Evolutionary conservation across 2,329 filamentous ascomycete genomes (phyloP).

Genomic region (Penicillium brasilianum): DNA sequence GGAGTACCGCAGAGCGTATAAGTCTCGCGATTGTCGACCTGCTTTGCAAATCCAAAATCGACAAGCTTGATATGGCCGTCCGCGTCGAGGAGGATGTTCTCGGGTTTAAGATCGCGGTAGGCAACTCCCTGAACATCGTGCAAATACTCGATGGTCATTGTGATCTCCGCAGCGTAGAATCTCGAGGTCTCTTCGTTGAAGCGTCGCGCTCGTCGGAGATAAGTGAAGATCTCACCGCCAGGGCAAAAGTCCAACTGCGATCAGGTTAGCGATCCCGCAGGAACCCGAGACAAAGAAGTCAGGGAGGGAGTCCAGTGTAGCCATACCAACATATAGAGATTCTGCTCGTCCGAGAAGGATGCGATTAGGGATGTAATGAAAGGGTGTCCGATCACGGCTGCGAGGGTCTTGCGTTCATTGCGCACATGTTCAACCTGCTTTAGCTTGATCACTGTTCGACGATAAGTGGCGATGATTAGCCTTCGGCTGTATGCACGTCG

Average conservation of each 20-base stretch:
- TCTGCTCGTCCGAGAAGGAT: slow-evolving; percentile 67
- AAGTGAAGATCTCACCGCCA: slow-evolving; percentile 70
- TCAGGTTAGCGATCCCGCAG: slow-evolving; percentile 25
- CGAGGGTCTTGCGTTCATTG: slow-evolving; percentile 68
- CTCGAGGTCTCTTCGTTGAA: slow-evolving; percentile 67
- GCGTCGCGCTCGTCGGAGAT: slow-evolving; percentile 64
- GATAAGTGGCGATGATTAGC: slow-evolving; percentile 13
- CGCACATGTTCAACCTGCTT: slow-evolving; percentile 73
- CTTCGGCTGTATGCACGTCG: slow-evolving; percentile 8
- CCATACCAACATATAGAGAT: slow-evolving; percentile 59
- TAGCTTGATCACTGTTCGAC: slow-evolving; percentile 57
- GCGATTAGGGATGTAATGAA: slow-evolving; percentile 70
- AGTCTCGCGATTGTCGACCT: slow-evolving; percentile 62
- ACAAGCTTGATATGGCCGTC: slow-evolving; percentile 70
- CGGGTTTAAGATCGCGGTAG: slow-evolving; percentile 69
- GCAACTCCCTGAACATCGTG: slow-evolving; percentile 69
- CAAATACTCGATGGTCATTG: slow-evolving; percentile 67
- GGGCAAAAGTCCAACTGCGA: slow-evolving; percentile 68
- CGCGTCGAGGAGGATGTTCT: slow-evolving; percentile 69
- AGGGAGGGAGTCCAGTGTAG: not conserved
- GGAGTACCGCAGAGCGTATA: slow-evolving; percentile 71
- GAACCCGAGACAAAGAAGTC: not conserved
- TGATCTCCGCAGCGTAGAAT: slow-evolving; percentile 71
- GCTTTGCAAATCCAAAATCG: slow-evolving; percentile 72
- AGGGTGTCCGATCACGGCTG: slow-evolving; percentile 66